A percentile compares a stretch with the other conserved stretches of the same genome.
Evolutionary conservation across 2,329 filamentous ascomycete genomes (phyloP).

Genomic region (Neoascochyta sp.): DNA sequence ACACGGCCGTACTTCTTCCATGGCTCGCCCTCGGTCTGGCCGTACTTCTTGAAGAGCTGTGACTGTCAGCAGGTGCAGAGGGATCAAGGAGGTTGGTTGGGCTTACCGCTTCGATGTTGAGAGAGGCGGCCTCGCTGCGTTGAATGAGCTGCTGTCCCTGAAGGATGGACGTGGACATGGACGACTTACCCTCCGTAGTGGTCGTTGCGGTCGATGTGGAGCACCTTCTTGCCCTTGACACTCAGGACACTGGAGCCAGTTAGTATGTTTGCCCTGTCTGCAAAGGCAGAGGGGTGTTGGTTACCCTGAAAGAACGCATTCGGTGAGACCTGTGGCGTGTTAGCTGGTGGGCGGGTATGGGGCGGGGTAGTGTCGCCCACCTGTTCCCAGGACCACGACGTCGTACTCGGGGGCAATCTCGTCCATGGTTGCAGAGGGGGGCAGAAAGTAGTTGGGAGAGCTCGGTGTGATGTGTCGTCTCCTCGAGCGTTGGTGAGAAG

Average conservation of each 20-base stretch:
- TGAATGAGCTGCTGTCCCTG: too few relatives aligned
- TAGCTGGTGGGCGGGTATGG: slow-evolving; percentile 25
- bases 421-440: slow-evolving; percentile 65
- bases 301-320: slow-evolving; percentile 98
- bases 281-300: too few relatives aligned
- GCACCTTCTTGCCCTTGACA: slow-evolving; percentile 98
- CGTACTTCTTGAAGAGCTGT: slow-evolving; percentile 95
- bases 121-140: slow-evolving; percentile 89
- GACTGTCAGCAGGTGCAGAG: slow-evolving; percentile 41
- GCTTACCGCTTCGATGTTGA: slow-evolving; percentile 86
- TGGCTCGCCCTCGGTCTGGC: slow-evolving; percentile 80
- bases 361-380: slow-evolving; percentile 56
- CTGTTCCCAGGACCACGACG: slow-evolving; percentile 96
- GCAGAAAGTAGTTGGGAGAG: slow-evolving; percentile 13
- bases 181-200: slow-evolving; percentile 88
- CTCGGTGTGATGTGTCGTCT: slow-evolving; percentile 23
- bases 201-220: slow-evolving; percentile 97
- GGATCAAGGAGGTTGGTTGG: slow-evolving; percentile 12
- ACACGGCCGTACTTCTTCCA: slow-evolving; percentile 97
- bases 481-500: slow-evolving; percentile 16
- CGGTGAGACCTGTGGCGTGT: slow-evolving; percentile 71
- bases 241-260: slow-evolving; percentile 69
- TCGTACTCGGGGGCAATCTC: slow-evolving; percentile 99
- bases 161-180: slow-evolving; percentile 1
- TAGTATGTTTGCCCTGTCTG: too few relatives aligned